Evolutionary conservation across 441 rosid species (phyloP).

Genomic region (Omphalea diandra): DNA sequence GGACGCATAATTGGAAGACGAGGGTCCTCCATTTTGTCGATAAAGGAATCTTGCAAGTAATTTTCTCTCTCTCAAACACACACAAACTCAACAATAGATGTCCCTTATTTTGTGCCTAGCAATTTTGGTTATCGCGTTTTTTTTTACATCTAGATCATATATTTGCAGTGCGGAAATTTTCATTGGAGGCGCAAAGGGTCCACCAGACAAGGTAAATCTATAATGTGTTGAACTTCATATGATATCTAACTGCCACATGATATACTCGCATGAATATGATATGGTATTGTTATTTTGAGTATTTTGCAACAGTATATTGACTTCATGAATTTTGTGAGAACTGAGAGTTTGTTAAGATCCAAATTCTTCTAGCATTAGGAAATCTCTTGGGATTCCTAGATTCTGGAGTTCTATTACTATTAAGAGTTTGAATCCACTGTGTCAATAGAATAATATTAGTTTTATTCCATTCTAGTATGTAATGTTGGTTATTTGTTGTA

Average conservation of each 20-base stretch:
- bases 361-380: neutral
- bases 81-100: neutral
- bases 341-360: neutral
- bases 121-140: conserved; percentile 22
- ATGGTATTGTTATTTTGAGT: neutral
- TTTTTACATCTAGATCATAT: conserved; percentile 7
- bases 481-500: conserved; percentile 24
- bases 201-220: conserved; percentile 76
- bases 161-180: conserved; percentile 79
- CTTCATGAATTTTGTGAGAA: neutral
- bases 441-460: neutral
- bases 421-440: neutral
- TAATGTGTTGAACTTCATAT: conserved; percentile 1
- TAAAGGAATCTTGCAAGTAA: conserved; percentile 88
- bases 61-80: conserved; percentile 23
- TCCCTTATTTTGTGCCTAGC: neutral
- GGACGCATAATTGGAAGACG: conserved; percentile 83
- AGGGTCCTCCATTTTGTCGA: conserved; percentile 73
- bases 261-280: neutral
- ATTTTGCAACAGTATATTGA: neutral
- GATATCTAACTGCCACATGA: neutral
- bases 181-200: conserved; percentile 79
- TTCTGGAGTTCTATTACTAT: neutral
- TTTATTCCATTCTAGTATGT: neutral
- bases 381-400: conserved; percentile 3